Base-by-base conservation (phyloP, 768 basidiomycete genomes). In the Suillus weaverae region DNA sequence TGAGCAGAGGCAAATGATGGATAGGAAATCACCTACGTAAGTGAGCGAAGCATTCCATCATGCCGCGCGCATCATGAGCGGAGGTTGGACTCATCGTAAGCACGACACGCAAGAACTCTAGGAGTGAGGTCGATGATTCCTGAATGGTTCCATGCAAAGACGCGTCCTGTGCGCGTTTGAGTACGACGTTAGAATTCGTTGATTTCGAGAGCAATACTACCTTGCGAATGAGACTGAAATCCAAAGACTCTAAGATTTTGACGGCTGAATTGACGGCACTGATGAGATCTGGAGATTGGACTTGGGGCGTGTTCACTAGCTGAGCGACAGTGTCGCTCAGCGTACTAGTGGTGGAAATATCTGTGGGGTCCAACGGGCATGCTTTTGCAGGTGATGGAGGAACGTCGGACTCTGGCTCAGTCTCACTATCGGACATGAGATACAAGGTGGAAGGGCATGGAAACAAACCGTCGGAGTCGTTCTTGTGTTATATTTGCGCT, bases 391-490 rank as follows among this genome's bases (percentile, higher is more conserved):
- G 71, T 53, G 22, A 66, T 68, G 50, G 62, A 67, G 62, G 30
- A 41, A 39, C 18, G 39, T 83, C 80, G 11, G 81, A 70, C 60
- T 83, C 86, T 38, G 84, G 83, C 68, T 89, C 89, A 20, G 87
- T 87, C 60, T 85, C 84, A 73, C 83, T 86, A 68, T 70, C 67
- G 60, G 74, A 78, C 77, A 76, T 77, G 69, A 62, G 56, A 36
- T 54, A 65, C 41, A 44, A 59, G 26, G 2, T 41, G 43, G 26
- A 46, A 16, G 60, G 43, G 32, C 36, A 39, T n/a, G 38, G 14
- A 39, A 33, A 18, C 9, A 48, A 35, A 38, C 33, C 32, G 18
- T 38, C 14, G 43, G 51, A 9, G 20, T 33, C 16, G 60, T 4
- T 6, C 32, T 54, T 36, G 26, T 43, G 18, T 63, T 65, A 64